These are phyloP conservation scores for Senecio squalidus DNA, from an alignment of 140 eudicot species.

Conservation along the genomic window DNA sequence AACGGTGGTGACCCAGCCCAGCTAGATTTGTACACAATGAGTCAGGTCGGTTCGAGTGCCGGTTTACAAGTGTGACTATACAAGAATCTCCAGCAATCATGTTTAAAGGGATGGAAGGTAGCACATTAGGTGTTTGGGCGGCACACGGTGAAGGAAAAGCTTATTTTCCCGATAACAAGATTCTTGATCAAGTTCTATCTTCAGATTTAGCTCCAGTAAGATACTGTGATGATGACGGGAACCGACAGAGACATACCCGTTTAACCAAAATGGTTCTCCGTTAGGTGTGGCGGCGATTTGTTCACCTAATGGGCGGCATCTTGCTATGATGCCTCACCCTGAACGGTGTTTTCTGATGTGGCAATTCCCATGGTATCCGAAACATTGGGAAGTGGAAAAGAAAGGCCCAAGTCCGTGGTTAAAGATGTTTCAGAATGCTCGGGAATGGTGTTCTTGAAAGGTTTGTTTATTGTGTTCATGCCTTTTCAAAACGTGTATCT, in stretches of 20 bases:
- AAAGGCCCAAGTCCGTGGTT: conserved; percentile 97
- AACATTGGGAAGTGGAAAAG: conserved; percentile 77
- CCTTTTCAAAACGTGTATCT: conserved; percentile 23
- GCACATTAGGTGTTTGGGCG: conserved; percentile 95
- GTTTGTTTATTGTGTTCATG: neutral
- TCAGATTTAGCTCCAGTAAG: conserved; percentile 78
- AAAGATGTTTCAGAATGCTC: conserved; percentile 87
- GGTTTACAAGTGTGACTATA: conserved; percentile 78
- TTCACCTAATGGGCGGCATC: conserved; percentile 94
- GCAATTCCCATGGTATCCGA: conserved; percentile 96
- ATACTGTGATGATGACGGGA: conserved; percentile 88
- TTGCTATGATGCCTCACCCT: conserved; percentile 98
- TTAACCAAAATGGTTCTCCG: conserved; percentile 88
- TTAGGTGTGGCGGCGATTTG: conserved; percentile 92
- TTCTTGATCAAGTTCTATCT: conserved; percentile 36
- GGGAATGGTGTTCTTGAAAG: conserved; percentile 83
- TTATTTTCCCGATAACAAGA: conserved; percentile 63
- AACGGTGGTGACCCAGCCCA: conserved; percentile 75
- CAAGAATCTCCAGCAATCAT: conserved; percentile 70
- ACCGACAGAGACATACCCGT: conserved; percentile 74
- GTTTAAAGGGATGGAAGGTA: conserved; percentile 93
- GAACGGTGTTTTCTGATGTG: conserved; percentile 97
- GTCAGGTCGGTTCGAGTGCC: conserved; percentile 89
- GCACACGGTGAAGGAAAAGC: conserved; percentile 99
- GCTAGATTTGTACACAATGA: conserved; percentile 80